Evolutionary conservation across 2,329 filamentous ascomycete genomes (phyloP).

Genomic region (Paramyrothecium sp.): DNA sequence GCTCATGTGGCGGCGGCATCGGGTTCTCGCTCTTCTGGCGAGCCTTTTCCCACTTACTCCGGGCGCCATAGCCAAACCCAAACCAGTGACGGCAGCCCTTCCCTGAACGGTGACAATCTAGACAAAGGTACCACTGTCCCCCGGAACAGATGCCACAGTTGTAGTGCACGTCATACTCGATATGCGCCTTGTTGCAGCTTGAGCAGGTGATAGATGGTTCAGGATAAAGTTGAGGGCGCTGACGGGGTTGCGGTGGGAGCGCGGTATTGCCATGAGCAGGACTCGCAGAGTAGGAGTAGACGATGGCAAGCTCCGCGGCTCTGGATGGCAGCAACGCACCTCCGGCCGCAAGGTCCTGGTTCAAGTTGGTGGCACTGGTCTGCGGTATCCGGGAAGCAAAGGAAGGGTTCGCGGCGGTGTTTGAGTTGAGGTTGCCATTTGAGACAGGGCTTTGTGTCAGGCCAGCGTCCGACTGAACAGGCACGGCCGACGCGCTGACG

Average conservation of each 20-base stretch:
- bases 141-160: constrained; percentile 70
- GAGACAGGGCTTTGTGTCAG: constrained; percentile 16
- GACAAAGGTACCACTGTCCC: constrained; percentile 76
- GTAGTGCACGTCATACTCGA: constrained; percentile 86
- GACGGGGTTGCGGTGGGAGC: constrained; percentile 34
- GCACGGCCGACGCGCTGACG: constrained; percentile 32
- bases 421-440: constrained; percentile 14
- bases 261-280: constrained; percentile 27
- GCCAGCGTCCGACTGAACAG: constrained; percentile 5
- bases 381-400: constrained; percentile 35
- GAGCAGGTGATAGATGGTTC: constrained; percentile 76
- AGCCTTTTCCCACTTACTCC: constrained; percentile 61
- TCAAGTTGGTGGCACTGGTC: constrained; percentile 9
- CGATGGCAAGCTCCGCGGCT: constrained; percentile 39
- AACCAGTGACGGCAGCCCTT: constrained; percentile 85
- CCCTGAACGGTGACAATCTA: constrained; percentile 74
- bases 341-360: constrained; percentile 14
- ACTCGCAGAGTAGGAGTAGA: constrained; percentile 28
- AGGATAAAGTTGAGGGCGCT: constrained; percentile 51
- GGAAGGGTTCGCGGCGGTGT: constrained; percentile 23
- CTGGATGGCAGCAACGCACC: constrained; percentile 25
- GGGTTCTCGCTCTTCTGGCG: constrained; percentile 35
- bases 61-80: constrained; percentile 76
- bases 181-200: constrained; percentile 66
- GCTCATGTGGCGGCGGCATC: constrained; percentile 53